A percentile compares a stretch with the other conserved stretches of the same genome.
Conservation (phyloP, 495 filamentous ascomycete species). For the Aspergillus hancockii region DNA sequence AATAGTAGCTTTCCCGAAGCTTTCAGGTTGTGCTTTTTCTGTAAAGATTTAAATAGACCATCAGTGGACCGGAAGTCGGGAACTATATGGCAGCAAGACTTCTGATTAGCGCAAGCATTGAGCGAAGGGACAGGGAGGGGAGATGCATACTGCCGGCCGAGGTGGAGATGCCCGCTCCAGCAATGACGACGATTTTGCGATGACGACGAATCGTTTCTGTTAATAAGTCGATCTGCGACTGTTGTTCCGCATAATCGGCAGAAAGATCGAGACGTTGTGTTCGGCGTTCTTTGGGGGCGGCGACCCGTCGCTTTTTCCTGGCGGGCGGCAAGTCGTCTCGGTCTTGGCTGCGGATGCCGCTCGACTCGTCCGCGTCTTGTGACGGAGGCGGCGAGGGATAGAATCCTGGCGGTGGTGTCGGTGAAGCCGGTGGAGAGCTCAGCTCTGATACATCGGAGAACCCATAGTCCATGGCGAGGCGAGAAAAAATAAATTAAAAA, state of each 20-base stretch:
- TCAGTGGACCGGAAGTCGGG: constrained; percentile 93
- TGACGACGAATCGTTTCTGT: constrained; percentile 79
- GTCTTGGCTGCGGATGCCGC: constrained; percentile 47
- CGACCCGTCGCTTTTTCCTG: constrained; percentile 70
- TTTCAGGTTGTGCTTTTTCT: constrained; percentile 84
- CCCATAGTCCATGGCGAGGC: constrained; percentile 41
- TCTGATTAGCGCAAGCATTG: background rate
- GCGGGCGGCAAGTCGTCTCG: constrained; percentile 63
- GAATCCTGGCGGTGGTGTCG: constrained; percentile 56
- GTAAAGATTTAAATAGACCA: constrained; percentile 82
- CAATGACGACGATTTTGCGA: constrained; percentile 94
- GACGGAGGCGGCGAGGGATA: constrained; percentile 61
- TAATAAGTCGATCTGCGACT: constrained; percentile 64
- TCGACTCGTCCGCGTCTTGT: constrained; percentile 50
- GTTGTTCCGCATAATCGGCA: constrained; percentile 48
- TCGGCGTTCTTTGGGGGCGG: constrained; percentile 69
- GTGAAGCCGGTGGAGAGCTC: constrained; percentile 57
- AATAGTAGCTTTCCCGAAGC: constrained; percentile 94
- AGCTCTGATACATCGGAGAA: constrained; percentile 55
- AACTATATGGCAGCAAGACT: constrained; percentile 52
- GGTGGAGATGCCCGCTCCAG: constrained; percentile 94
- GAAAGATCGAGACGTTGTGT: constrained; percentile 76
- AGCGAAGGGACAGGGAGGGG: constrained; percentile 57
- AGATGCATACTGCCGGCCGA: constrained; percentile 84
- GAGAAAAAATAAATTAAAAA: constrained; percentile 11